phyloP scores from a whole-genome alignment of 1,139 yeast genomes.

The Kluyveromyces sp. region DNA sequence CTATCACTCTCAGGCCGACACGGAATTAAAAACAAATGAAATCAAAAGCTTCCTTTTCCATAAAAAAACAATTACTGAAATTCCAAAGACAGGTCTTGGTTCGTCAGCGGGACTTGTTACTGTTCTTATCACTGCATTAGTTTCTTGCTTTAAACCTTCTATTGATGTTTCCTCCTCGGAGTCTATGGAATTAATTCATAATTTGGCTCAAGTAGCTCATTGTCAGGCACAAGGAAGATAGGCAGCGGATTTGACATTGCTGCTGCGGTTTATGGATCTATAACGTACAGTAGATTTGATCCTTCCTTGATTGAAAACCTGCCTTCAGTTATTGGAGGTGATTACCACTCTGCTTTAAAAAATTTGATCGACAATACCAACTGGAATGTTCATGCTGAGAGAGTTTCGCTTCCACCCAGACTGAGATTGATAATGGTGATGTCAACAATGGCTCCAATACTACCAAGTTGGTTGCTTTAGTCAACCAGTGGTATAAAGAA shows the following conservation, averaged over 20 bases:
- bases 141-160: conserved; percentile 38
- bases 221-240: conserved; percentile 87
- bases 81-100: conserved; percentile 91
- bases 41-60: conserved; percentile 53
- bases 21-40: conserved; percentile 32
- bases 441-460: conserved; percentile 90
- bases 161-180: conserved; percentile 21
- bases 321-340: conserved; percentile 19
- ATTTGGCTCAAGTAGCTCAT: conserved; percentile 81
- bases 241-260: conserved; percentile 98
- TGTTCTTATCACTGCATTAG: conserved; percentile 64
- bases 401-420: conserved; percentile 59
- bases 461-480: conserved; percentile 76
- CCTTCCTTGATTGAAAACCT: conserved; percentile 45
- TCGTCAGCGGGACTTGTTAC: conserved; percentile 92
- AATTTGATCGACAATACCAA: conserved; percentile 37
- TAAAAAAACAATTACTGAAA: conserved; percentile 49
- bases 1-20: conserved; percentile 68
- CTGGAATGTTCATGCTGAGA: conserved; percentile 53
- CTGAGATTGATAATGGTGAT: conserved; percentile 77
- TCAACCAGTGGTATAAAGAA: conserved; percentile 57
- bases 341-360: conserved; percentile 29
- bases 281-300: conserved; percentile 65
- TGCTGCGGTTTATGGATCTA: conserved; percentile 88
- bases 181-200: conserved; percentile 47